phyloP scores from a whole-genome alignment of 192 early-diverging fungal species.

The Gaertneriomyces semiglobifer region DNA sequence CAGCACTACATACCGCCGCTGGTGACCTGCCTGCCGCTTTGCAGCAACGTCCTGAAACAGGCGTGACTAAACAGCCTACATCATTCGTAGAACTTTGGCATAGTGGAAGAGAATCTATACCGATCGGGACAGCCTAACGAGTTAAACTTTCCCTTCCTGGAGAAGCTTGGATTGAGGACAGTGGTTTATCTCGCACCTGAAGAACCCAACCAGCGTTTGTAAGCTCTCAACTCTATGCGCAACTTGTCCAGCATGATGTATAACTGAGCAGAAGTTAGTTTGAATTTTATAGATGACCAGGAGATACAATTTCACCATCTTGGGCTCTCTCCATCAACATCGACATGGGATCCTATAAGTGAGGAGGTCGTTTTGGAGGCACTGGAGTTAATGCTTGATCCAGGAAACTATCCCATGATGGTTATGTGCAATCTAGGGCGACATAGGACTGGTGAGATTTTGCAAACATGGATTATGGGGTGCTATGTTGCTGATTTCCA shows the following conservation, averaged over 20 bases:
- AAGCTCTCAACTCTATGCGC: conserved; percentile 23
- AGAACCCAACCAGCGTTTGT: conserved; percentile 94
- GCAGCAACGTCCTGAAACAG: too few relatives aligned
- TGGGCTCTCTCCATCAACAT: conserved; percentile 76
- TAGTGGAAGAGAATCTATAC: conserved; percentile 96
- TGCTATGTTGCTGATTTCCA: background rate
- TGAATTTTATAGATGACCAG: conserved; percentile 97
- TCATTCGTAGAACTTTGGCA: conserved; percentile 73
- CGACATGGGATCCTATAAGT: conserved; percentile 96
- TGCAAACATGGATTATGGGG: background rate
- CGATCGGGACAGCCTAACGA: conserved; percentile 96
- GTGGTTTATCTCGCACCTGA: conserved; percentile 95
- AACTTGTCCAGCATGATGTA: background rate
- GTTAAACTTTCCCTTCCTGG: conserved; percentile 98
- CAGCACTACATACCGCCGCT: conserved; percentile 77
- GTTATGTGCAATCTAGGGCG: conserved; percentile 98
- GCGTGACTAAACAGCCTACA: too few relatives aligned
- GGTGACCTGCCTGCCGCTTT: conserved; percentile 37
- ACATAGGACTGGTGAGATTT: conserved; percentile 79
- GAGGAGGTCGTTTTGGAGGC: conserved; percentile 94
- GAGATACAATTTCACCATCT: conserved; percentile 91
- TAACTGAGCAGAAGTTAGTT: background rate
- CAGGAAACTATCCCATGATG: conserved; percentile 88
- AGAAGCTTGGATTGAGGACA: conserved; percentile 89
- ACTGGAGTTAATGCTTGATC: conserved; percentile 81